These are phyloP conservation scores for Coemansia nantahalensis DNA, from an alignment of 192 early-diverging fungal genomes.

Conservation along the genomic window DNA sequence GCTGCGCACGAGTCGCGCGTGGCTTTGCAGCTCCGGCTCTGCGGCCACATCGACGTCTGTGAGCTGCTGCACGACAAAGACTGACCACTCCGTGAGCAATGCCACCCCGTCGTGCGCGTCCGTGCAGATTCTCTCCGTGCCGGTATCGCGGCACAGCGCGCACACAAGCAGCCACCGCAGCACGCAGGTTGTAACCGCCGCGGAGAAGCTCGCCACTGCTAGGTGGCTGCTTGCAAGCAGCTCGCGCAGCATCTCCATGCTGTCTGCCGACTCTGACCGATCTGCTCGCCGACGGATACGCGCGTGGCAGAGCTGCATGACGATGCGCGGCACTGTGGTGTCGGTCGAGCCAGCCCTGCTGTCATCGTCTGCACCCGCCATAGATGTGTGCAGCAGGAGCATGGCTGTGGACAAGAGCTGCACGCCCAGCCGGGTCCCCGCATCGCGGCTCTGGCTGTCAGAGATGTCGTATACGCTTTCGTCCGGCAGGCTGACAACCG, in stretches of 20 bases:
- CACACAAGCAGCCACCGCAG: conserved; percentile 20
- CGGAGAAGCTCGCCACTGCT: conserved; percentile 5
- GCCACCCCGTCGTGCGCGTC: conserved; percentile 1
- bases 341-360: too few relatives aligned
- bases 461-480: conserved; percentile 31
- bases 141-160: conserved; percentile 1
- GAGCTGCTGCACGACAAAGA: conserved; percentile 11
- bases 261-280: not conserved
- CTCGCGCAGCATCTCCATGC: conserved; percentile 7
- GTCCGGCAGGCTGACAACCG: conserved; percentile 38
- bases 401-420: conserved; percentile 7
- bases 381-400: conserved; percentile 9
- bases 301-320: conserved; percentile 22
- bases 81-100: conserved; percentile 12
- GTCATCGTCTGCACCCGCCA: not conserved
- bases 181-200: not conserved
- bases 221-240: not conserved
- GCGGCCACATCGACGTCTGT: too few relatives aligned
- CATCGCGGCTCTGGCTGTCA: not conserved
- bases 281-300: not conserved
- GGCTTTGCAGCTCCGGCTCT: conserved; percentile 1
- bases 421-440: not conserved
- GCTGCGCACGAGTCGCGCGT: conserved; percentile 8
- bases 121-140: not conserved
- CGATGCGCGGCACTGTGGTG: not conserved